Evolutionary conservation across 495 filamentous ascomycete genomes (phyloP), one percentile per base, ranked within the genome.

Genomic region (Neurospora sp.): DNA sequence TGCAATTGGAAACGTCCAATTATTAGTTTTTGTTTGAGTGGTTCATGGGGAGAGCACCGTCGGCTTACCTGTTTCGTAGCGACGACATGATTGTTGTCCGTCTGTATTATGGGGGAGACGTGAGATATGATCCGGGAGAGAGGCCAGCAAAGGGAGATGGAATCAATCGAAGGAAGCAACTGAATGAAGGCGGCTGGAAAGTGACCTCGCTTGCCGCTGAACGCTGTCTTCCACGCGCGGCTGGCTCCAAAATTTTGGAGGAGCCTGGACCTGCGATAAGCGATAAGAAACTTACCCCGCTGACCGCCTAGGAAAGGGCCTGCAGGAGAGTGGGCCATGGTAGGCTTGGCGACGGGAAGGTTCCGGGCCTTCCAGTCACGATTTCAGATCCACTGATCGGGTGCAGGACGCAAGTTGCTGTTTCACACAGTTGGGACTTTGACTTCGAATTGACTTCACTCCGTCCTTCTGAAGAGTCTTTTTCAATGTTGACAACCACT

Each of bases 31-130:
- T 27, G 61, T 74, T 59, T 5, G 35, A 46, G n/a, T 61, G 71
- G 35, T 3, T 38, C 65, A 18, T 10, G 18, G 16, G 44, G 40
- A 20, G 44, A 1, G 20, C 2, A 14, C 2, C 16, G 2, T 27
- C 16, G 14, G 31, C 71, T 4, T 75, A 81, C 79, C 77, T 80
- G 71, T 81, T 80, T 11, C 79, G 77, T 42, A 81, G 72, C 20
- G 79, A 81, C n/a, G 79, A 81, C 79, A 81, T 80, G 16, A 39
- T 76, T 37, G 20, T 0, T 65, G 35, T 39, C 7, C 12, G 14
- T 71, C 41, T 70, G 39, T 69, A 71, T 11, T n/a, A 70, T 46
- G 61, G 12, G 7, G 2, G 31, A 48, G 65, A 39, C n/a, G 69
- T 27, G 14, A 61, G 22, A 22, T 61, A 35, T 38, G 35, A 41